These are phyloP conservation scores for Yamadazyma insecticola DNA, from an alignment of 805 yeast genomes.

Conservation along the genomic window DNA sequence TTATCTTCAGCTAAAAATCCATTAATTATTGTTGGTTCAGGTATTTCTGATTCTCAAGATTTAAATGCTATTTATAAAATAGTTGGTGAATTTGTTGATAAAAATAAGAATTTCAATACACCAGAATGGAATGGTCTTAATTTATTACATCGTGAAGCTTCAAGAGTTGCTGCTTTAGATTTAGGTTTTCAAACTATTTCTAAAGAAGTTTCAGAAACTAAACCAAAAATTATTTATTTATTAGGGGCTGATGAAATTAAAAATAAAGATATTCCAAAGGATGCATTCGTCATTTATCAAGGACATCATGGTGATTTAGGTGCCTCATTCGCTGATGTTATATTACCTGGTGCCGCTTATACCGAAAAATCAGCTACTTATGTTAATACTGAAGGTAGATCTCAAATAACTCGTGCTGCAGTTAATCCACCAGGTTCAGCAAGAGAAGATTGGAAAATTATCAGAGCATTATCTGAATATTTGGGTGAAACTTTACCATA, in stretches of 20 bases:
- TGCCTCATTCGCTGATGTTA: conserved; percentile 83
- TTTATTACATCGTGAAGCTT: conserved; percentile 77
- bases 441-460: conserved; percentile 87
- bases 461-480: conserved; percentile 79
- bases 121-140: conserved; percentile 80
- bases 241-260: conserved; percentile 81
- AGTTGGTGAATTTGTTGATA: conserved; percentile 57
- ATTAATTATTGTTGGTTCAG: conserved; percentile 76
- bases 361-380: conserved; percentile 83
- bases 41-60: conserved; percentile 65
- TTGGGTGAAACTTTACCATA: conserved; percentile 68
- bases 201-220: conserved; percentile 41
- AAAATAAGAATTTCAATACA: conserved; percentile 55
- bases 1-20: conserved; percentile 67
- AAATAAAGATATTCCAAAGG: conserved; percentile 67
- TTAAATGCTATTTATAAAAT: conserved; percentile 55
- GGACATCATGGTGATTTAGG: conserved; percentile 92
- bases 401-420: conserved; percentile 82
- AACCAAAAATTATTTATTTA: conserved; percentile 73
- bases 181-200: conserved; percentile 63
- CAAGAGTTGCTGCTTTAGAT: conserved; percentile 85
- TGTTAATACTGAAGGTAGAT: conserved; percentile 88
- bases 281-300: conserved; percentile 84
- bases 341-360: conserved; percentile 83
- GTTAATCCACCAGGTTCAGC: conserved; percentile 85